These are phyloP conservation scores for Rhizopus delemar DNA, from an alignment of 371 early-diverging fungal genomes.

Conservation along the genomic window DNA sequence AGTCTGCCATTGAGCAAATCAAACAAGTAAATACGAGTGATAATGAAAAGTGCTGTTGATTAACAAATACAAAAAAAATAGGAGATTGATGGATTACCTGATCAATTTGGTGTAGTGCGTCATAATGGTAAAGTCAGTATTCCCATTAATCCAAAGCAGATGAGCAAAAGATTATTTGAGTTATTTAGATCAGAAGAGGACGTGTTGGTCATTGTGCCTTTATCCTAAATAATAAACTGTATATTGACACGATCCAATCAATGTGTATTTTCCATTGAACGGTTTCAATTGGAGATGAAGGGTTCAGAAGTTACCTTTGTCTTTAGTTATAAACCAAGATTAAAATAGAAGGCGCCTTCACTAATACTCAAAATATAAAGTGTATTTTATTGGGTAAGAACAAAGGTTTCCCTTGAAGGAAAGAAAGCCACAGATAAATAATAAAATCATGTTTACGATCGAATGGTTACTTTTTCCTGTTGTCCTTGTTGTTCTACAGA, in stretches of 20 bases:
- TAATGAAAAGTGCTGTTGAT: neutral
- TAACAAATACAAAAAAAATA: slow-evolving; percentile 9
- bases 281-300: neutral
- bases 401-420: neutral
- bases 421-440: too few relatives aligned
- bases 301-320: neutral
- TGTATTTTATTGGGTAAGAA: neutral
- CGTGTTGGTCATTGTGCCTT: slow-evolving; percentile 48
- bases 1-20: slow-evolving; percentile 41
- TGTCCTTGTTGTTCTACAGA: neutral
- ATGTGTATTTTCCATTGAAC: neutral
- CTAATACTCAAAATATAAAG: slow-evolving; percentile 2
- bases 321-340: neutral
- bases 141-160: slow-evolving; percentile 67
- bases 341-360: neutral
- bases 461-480: slow-evolving; percentile 3
- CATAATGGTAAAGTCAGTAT: slow-evolving; percentile 65
- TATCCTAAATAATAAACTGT: neutral
- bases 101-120: slow-evolving; percentile 50
- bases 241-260: too few relatives aligned
- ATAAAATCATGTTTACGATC: neutral
- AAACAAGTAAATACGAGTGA: slow-evolving; percentile 42
- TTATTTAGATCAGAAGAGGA: slow-evolving; percentile 58
- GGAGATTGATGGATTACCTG: slow-evolving; percentile 67
- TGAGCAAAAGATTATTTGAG: slow-evolving; percentile 50